Evolutionary conservation across 345 rosid genomes (phyloP).

Genomic region (Salix viminalis): DNA sequence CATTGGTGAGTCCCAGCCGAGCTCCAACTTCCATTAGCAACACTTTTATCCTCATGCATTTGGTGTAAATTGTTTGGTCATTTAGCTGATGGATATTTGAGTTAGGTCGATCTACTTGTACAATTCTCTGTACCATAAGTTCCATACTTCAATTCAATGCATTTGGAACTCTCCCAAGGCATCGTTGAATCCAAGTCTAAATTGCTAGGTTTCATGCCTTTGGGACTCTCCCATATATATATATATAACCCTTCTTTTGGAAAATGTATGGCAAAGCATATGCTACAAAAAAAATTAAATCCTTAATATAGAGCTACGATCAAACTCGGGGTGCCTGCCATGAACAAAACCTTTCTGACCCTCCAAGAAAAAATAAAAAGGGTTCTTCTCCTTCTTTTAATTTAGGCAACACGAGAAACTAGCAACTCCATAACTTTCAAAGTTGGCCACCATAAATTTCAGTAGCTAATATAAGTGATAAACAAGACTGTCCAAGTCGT

Average conservation of each 20-base stretch:
- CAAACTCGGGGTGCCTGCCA: background rate
- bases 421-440: background rate
- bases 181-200: too few species aligned
- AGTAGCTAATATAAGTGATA: background rate
- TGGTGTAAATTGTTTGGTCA: too few species aligned
- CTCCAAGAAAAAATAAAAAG: background rate
- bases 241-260: background rate
- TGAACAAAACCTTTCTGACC: background rate
- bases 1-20: conserved; percentile 5
- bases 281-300: background rate
- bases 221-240: too few species aligned
- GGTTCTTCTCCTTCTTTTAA: background rate
- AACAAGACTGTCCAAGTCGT: too few species aligned
- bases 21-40: conserved; percentile 7
- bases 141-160: too few species aligned
- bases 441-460: background rate
- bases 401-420: background rate
- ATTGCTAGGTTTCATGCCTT: too few species aligned
- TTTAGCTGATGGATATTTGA: too few species aligned
- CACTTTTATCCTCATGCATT: too few species aligned
- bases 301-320: background rate
- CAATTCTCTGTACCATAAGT: too few species aligned
- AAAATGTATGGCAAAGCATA: background rate
- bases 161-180: too few species aligned
- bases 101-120: too few species aligned